Evolutionary conservation across 805 yeast species (phyloP).

Genomic region (Zygosaccharomyces kombuchaensis): DNA sequence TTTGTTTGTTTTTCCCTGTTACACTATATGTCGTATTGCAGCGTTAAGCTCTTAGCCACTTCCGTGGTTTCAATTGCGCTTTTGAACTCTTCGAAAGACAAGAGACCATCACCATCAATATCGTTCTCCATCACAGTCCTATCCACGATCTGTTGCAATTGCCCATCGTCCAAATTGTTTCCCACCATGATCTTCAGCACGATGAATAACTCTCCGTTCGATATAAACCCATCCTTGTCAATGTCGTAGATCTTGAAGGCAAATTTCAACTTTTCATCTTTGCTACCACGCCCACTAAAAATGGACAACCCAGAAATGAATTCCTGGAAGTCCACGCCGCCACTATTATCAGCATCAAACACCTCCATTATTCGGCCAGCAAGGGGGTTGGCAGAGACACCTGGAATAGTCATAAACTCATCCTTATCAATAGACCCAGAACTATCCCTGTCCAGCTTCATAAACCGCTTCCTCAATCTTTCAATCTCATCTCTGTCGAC

Average conservation of each 20-base stretch:
- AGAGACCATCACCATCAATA: conserved; percentile 76
- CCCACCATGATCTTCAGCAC: conserved; percentile 98
- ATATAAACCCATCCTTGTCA: conserved; percentile 90
- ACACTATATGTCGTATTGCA: conserved; percentile 38
- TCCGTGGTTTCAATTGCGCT: conserved; percentile 54
- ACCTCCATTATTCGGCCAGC: conserved; percentile 89
- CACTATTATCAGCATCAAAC: conserved; percentile 88
- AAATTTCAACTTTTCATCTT: conserved; percentile 77
- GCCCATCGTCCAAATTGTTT: conserved; percentile 75
- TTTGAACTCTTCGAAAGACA: conserved; percentile 83
- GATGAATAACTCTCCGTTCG: conserved; percentile 89
- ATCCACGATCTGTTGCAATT: conserved; percentile 94
- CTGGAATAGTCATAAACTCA: conserved; percentile 90
- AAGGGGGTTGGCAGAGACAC: conserved; percentile 83
- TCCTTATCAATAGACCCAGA: conserved; percentile 87
- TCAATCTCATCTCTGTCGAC: conserved; percentile 89
- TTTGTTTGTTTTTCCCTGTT: background rate
- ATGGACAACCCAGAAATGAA: conserved; percentile 83
- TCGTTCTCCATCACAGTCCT: conserved; percentile 94
- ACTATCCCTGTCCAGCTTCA: conserved; percentile 91
- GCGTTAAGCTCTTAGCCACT: conserved; percentile 56
- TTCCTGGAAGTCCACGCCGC: conserved; percentile 93
- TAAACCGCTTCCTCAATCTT: conserved; percentile 83
- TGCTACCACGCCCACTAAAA: conserved; percentile 77
- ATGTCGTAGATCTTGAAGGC: conserved; percentile 94